Conservation (phyloP, 140 eudicot species). For the Anethum foeniculum region DNA sequence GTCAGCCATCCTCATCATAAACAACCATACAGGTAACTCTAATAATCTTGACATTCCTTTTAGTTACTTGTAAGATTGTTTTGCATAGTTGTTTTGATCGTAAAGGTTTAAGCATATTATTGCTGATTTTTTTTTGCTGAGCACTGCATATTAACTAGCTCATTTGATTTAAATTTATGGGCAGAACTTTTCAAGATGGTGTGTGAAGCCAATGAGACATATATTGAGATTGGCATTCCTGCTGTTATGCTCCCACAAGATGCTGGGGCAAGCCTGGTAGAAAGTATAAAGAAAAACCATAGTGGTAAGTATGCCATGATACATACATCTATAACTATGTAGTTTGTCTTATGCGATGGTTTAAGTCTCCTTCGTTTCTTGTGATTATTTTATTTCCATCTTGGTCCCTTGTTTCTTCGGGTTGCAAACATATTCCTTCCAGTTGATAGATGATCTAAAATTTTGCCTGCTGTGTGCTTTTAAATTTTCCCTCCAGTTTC, state of each 20-base stretch:
- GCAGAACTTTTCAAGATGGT: slow-evolving; percentile 98
- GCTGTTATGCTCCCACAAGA: slow-evolving; percentile 97
- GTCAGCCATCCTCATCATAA: slow-evolving; percentile 81
- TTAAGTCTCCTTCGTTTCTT: background rate
- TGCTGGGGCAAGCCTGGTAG: slow-evolving; percentile 68
- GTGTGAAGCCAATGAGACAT: slow-evolving; percentile 66
- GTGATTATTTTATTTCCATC: background rate
- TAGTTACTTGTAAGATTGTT: background rate
- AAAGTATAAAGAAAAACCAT: slow-evolving; percentile 41
- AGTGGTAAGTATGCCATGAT: slow-evolving; percentile 34
- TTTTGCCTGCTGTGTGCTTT: slow-evolving; percentile 5
- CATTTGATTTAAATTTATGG: slow-evolving; percentile 12
- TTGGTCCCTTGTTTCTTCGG: background rate
- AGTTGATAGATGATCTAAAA: background rate
- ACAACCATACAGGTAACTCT: slow-evolving; percentile 62
- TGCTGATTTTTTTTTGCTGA: background rate
- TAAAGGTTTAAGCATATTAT: background rate
- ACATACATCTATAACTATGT: background rate
- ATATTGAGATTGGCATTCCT: slow-evolving; percentile 65
- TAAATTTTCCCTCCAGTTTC: slow-evolving; percentile 45
- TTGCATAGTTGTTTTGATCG: background rate
- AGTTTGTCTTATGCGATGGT: background rate
- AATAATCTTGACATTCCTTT: slow-evolving; percentile 7
- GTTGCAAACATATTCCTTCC: background rate
- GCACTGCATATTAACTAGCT: background rate